These are phyloP conservation scores for Hemileccinum rubropunctum DNA, from an alignment of 768 basidiomycete species.

Conservation along the genomic window DNA sequence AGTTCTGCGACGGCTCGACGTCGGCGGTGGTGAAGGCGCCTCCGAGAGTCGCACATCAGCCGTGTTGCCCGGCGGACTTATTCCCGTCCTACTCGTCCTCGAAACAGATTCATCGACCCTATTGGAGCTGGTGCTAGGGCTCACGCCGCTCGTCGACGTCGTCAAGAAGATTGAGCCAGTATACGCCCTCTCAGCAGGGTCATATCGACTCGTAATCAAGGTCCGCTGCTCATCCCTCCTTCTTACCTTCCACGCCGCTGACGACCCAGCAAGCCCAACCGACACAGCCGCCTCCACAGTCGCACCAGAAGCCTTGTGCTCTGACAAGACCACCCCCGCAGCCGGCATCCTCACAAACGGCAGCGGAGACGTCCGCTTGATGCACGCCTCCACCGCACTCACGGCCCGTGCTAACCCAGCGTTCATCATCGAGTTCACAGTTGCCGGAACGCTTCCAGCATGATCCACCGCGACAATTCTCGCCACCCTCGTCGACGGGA, in stretches of 20 bases:
- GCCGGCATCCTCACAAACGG: slow-evolving; percentile 71
- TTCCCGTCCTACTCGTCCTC: slow-evolving; percentile 38
- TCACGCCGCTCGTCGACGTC: slow-evolving; percentile 12
- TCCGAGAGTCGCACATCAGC: slow-evolving; percentile 18
- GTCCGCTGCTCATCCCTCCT: slow-evolving; percentile 57
- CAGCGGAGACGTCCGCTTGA: slow-evolving; percentile 62
- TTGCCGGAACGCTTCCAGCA: slow-evolving; percentile 78
- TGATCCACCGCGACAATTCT: slow-evolving; percentile 84
- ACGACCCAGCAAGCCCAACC: slow-evolving; percentile 29
- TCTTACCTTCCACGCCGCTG: slow-evolving; percentile 53
- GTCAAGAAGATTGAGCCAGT: slow-evolving; percentile 48
- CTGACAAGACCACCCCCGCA: slow-evolving; percentile 55
- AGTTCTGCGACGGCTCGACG: slow-evolving; percentile 13
- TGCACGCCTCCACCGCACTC: slow-evolving; percentile 66
- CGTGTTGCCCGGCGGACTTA: slow-evolving; percentile 22
- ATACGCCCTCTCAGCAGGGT: slow-evolving; percentile 50
- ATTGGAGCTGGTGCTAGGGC: slow-evolving; percentile 12
- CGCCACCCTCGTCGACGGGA: slow-evolving; percentile 89
- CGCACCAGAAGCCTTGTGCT: slow-evolving; percentile 35
- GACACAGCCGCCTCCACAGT: slow-evolving; percentile 35
- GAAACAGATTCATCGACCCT: slow-evolving; percentile 38
- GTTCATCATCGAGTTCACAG: slow-evolving; percentile 85
- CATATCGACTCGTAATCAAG: slow-evolving; percentile 55
- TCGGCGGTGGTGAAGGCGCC: slow-evolving; percentile 24
- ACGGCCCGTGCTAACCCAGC: slow-evolving; percentile 70